These are phyloP conservation scores for Populus hybrid DNA, from an alignment of 441 rosid genomes.

Conservation along the genomic window DNA sequence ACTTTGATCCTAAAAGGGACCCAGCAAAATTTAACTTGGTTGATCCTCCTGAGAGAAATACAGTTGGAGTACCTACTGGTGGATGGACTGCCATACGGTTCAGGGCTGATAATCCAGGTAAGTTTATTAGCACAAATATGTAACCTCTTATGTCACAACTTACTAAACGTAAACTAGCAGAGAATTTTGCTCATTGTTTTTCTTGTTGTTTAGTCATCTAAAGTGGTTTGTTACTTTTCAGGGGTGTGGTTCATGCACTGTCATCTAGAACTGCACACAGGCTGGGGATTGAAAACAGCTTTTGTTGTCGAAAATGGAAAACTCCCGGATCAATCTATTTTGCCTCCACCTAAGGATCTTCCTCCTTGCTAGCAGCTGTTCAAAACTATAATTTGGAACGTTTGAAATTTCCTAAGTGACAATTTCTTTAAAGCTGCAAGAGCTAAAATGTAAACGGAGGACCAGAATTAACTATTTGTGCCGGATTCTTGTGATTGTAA, in stretches of 20 bases:
- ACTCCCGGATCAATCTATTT: constrained; percentile 56
- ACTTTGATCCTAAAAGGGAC: no score
- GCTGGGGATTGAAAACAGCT: constrained; percentile 79
- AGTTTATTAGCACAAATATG: no score
- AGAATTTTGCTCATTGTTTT: no score
- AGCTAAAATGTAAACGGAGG: neutral
- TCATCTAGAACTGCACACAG: constrained; percentile 63
- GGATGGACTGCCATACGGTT: no score
- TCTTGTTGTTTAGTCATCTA: no score
- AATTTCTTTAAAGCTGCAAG: neutral
- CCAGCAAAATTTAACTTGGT: no score
- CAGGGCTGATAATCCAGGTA: no score
- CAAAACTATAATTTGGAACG: neutral
- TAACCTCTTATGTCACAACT: no score
- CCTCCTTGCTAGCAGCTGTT: constrained; percentile 19
- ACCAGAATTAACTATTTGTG: neutral
- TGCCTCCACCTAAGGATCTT: constrained; percentile 71
- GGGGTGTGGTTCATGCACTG: constrained; percentile 52
- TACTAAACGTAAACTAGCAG: no score
- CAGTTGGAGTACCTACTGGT: no score
- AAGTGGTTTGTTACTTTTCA: constrained; percentile 2
- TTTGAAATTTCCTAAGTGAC: neutral
- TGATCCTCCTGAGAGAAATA: no score
- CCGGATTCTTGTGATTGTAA: neutral
- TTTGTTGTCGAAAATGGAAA: constrained; percentile 69